These are phyloP conservation scores for Salix brachista DNA, from an alignment of 345 rosid species.

Conservation along the genomic window DNA sequence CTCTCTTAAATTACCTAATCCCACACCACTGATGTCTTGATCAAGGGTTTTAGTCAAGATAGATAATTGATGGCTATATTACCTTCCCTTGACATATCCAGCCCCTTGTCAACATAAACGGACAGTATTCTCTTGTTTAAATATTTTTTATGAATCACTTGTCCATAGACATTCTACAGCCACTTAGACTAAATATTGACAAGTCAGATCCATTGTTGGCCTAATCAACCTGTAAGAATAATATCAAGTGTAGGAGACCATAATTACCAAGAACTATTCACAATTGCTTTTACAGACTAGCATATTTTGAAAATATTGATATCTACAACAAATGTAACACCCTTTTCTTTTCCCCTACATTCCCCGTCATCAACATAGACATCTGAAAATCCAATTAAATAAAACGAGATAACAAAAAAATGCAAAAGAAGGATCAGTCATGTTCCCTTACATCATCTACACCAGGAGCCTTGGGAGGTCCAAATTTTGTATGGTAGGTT, in stretches of 20 bases:
- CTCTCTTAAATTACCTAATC: neutral
- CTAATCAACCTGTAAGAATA: neutral
- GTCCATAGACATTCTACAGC: neutral
- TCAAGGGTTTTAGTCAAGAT: neutral
- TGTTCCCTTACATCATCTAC: slow-evolving; percentile 72
- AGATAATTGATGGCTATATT: neutral
- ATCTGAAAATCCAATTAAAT: neutral
- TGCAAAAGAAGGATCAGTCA: slow-evolving; percentile 4
- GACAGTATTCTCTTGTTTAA: neutral
- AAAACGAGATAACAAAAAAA: neutral
- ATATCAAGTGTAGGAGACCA: neutral
- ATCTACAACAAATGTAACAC: neutral
- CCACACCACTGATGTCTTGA: neutral
- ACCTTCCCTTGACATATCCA: neutral
- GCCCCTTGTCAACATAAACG: neutral
- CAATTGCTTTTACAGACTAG: neutral
- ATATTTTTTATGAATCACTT: neutral
- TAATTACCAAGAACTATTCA: neutral
- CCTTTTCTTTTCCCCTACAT: neutral
- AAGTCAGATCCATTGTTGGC: neutral
- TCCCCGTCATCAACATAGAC: neutral
- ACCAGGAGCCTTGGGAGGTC: slow-evolving; percentile 81
- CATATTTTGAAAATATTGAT: neutral
- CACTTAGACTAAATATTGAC: neutral
- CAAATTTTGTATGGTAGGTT: slow-evolving; percentile 76